Conservation (phyloP, 495 filamentous ascomycete species). For the Acidiella bohemica region DNA sequence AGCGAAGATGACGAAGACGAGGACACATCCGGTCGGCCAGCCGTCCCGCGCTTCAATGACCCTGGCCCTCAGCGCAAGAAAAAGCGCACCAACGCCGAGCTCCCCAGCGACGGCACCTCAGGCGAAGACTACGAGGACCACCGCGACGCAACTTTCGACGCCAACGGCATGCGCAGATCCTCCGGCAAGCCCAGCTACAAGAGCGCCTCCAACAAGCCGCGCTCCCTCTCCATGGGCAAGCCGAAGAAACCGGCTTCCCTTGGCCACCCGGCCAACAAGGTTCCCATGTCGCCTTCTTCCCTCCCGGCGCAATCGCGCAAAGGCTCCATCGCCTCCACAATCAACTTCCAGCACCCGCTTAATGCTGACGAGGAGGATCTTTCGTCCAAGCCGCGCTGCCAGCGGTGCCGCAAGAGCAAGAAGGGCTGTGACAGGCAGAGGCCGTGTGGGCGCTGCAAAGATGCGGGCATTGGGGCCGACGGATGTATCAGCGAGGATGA, state of each 20-base stretch:
- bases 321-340: constrained; percentile 50
- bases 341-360: constrained; percentile 55
- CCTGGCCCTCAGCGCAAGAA: constrained; percentile 9
- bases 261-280: constrained; percentile 25
- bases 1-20: constrained; percentile 57
- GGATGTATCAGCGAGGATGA: constrained; percentile 95
- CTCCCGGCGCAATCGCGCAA: constrained; percentile 60
- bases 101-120: constrained; percentile 57
- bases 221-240: constrained; percentile 22
- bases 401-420: constrained; percentile 97
- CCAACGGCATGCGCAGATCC: constrained; percentile 27
- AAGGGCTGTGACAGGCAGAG: constrained; percentile 96
- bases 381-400: constrained; percentile 89
- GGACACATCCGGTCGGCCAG: constrained; percentile 29
- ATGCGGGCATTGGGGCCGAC: constrained; percentile 83
- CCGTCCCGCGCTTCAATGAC: constrained; percentile 11
- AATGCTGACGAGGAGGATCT: constrained; percentile 78
- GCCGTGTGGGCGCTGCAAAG: constrained; percentile 86
- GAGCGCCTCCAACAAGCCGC: constrained; percentile 22
- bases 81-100: constrained; percentile 49
- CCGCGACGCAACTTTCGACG: constrained; percentile 41
- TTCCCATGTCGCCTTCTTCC: constrained; percentile 55
- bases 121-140: constrained; percentile 52
- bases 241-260: constrained; percentile 18
- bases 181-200: no score